phyloP scores from a whole-genome alignment of 2,329 filamentous ascomycete species.

The Colletotrichum sp. region DNA sequence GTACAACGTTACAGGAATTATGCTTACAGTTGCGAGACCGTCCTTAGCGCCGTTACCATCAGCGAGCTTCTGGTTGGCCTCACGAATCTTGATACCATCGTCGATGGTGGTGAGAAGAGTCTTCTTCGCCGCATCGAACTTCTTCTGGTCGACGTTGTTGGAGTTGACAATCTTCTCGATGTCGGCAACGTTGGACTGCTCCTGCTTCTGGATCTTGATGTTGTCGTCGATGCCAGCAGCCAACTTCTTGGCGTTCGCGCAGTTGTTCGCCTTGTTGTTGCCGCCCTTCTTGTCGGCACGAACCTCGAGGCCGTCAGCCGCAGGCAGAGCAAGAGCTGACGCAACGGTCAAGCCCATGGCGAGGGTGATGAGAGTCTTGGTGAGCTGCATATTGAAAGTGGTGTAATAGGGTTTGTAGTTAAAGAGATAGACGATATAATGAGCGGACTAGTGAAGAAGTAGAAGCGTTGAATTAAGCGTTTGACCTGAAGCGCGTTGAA shows the following conservation, averaged over 20 bases:
- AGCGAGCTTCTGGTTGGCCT: constrained; percentile 26
- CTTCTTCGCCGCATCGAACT: constrained; percentile 21
- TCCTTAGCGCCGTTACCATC: constrained; percentile 12
- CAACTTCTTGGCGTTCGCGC: constrained; percentile 23
- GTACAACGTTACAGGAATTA: background rate
- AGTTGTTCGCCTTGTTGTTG: background rate
- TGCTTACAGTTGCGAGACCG: constrained; percentile 21
- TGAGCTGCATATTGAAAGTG: constrained; percentile 1
- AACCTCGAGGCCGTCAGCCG: background rate
- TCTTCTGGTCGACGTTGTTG: background rate
- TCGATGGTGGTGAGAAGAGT: constrained; percentile 25
- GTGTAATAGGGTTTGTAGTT: background rate
- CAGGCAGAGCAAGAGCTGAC: background rate
- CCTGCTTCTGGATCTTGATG: constrained; percentile 27
- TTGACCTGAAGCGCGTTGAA: background rate
- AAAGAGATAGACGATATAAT: background rate
- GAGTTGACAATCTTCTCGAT: constrained; percentile 13
- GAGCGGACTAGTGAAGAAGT: background rate
- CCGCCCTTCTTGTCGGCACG: background rate
- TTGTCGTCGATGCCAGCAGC: constrained; percentile 27
- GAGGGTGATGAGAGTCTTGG: background rate
- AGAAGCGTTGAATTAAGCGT: background rate
- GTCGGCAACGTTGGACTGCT: constrained; percentile 18
- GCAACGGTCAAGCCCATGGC: background rate
- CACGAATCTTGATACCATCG: constrained; percentile 26